phyloP scores from a whole-genome alignment of 805 yeast species.

The Pichia scutulata region DNA sequence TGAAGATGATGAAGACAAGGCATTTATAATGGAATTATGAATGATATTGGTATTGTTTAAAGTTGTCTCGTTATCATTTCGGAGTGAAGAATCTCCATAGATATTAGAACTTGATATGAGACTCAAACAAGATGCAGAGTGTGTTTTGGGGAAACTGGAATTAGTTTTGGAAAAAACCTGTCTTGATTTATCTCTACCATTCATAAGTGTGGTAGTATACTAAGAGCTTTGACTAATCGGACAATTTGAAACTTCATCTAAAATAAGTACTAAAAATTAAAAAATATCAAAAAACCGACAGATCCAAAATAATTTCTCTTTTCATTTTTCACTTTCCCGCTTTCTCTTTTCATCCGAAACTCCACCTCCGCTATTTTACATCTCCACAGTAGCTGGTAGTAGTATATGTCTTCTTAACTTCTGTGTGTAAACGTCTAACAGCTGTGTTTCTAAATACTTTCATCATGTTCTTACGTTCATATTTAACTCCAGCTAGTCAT shows the following conservation, averaged over 20 bases:
- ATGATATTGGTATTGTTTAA: not conserved
- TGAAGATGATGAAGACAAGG: not conserved
- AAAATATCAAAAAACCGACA: not conserved
- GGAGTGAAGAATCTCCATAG: not conserved
- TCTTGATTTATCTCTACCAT: not conserved
- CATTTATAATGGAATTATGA: not conserved
- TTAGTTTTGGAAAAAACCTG: not conserved
- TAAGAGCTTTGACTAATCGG: no score
- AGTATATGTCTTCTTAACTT: no score
- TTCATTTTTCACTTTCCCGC: not conserved
- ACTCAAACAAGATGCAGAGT: constrained; percentile 8
- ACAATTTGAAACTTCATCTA: no score
- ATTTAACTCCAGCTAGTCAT: not conserved
- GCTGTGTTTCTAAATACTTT: no score
- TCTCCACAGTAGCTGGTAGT: no score
- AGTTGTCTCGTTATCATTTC: not conserved
- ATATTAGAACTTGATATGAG: not conserved
- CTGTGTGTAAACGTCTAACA: no score
- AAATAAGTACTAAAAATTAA: no score
- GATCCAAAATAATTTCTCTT: not conserved
- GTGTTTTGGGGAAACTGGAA: constrained; percentile 3
- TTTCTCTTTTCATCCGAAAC: not conserved
- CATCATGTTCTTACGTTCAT: constrained; percentile 2
- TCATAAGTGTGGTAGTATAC: not conserved
- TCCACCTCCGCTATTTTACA: not conserved